Conservation (phyloP, 2,329 filamentous ascomycete genomes). For the Fonsecaea erecta region DNA sequence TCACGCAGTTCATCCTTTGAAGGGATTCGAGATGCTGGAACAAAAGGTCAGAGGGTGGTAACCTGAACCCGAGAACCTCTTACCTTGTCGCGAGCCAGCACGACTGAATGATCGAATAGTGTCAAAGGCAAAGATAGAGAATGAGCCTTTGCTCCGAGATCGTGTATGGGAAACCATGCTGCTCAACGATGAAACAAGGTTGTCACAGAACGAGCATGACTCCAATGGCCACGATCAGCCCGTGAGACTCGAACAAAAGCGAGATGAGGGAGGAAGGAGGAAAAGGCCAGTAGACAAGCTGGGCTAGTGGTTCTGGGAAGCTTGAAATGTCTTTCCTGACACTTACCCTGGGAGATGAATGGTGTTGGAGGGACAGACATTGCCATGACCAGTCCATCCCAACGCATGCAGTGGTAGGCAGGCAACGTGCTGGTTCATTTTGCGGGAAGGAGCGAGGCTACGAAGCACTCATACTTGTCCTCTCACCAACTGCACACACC, state of each 20-base stretch:
- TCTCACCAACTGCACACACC: neutral
- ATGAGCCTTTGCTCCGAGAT: constrained; percentile 30
- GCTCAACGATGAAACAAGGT: neutral
- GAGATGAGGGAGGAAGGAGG: neutral
- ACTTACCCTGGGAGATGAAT: neutral
- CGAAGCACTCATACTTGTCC: neutral
- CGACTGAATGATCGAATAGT: constrained; percentile 32
- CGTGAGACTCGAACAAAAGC: neutral
- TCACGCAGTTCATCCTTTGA: constrained; percentile 28
- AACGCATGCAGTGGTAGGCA: neutral
- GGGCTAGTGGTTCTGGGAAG: neutral
- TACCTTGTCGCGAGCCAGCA: constrained; percentile 33
- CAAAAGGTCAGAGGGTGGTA: constrained; percentile 10
- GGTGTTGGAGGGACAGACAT: neutral
- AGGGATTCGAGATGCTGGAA: constrained; percentile 27
- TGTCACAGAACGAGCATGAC: constrained; percentile 1
- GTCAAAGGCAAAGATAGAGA: constrained; percentile 34
- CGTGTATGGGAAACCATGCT: constrained; percentile 30
- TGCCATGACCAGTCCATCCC: neutral
- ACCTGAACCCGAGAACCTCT: neutral
- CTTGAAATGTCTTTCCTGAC: neutral
- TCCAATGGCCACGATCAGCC: neutral
- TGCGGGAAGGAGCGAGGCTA: neutral
- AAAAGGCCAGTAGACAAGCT: neutral
- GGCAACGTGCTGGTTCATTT: neutral